phyloP scores from a whole-genome alignment of 345 rosid species.

The Rhizophora mangle region DNA sequence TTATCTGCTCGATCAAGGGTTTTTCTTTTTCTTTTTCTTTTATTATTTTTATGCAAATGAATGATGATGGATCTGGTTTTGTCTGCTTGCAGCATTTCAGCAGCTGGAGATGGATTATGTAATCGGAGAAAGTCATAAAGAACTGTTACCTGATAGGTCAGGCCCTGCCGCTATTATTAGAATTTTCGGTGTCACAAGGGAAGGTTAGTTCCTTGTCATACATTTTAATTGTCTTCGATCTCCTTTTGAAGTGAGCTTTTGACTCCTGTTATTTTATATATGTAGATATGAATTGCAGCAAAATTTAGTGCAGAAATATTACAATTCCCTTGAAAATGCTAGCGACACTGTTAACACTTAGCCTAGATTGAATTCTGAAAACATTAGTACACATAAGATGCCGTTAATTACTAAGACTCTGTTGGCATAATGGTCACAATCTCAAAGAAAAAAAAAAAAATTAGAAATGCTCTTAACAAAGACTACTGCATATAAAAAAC shows the following conservation, averaged over 20 bases:
- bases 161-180: slow-evolving; percentile 85
- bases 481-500: too few relatives aligned
- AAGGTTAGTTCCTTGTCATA: slow-evolving; percentile 40
- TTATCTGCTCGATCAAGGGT: slow-evolving; percentile 3
- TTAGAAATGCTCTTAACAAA: too few relatives aligned
- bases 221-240: background rate
- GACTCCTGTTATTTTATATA: too few relatives aligned
- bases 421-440: too few relatives aligned
- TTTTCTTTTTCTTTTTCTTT: background rate
- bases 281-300: too few relatives aligned
- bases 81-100: slow-evolving; percentile 57
- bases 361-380: too few relatives aligned
- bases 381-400: too few relatives aligned
- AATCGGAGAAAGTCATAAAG: slow-evolving; percentile 54
- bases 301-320: too few relatives aligned
- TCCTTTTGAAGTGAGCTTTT: background rate
- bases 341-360: too few relatives aligned
- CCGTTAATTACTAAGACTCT: too few relatives aligned
- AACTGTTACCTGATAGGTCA: slow-evolving; percentile 55
- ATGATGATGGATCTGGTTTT: background rate
- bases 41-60: background rate
- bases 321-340: too few relatives aligned
- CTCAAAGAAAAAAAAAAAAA: too few relatives aligned
- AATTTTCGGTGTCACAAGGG: slow-evolving; percentile 83
- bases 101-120: slow-evolving; percentile 94